phyloP scores from a whole-genome alignment of 306 rosid species.

The Rosa persica region DNA sequence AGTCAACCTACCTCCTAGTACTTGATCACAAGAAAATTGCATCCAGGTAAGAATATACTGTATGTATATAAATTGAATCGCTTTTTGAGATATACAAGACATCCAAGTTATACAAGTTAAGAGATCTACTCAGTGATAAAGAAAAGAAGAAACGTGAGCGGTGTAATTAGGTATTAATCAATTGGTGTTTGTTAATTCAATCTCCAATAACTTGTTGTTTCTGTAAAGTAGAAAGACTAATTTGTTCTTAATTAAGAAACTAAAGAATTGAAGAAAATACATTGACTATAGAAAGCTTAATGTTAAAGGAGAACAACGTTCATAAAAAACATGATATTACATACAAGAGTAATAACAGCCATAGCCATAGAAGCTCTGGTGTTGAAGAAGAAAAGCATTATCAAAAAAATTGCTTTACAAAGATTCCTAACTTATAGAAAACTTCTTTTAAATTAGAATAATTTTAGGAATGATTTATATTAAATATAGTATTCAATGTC shows the following conservation, averaged over 20 bases:
- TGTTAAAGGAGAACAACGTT: too few relatives aligned
- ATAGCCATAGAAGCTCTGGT: too few relatives aligned
- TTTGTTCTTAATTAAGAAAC: background rate
- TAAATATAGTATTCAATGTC: too few relatives aligned
- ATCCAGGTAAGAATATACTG: slow-evolving; percentile 40
- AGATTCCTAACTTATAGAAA: too few relatives aligned
- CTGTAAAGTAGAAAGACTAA: background rate
- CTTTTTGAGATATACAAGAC: background rate
- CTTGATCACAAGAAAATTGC: slow-evolving; percentile 80
- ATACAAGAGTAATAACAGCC: too few relatives aligned
- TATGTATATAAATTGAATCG: background rate
- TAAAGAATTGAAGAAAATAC: background rate
- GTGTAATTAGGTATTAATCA: background rate
- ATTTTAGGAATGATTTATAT: too few relatives aligned
- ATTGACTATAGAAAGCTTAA: too few relatives aligned
- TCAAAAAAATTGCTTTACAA: too few relatives aligned
- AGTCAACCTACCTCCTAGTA: slow-evolving; percentile 69
- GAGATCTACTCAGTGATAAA: background rate
- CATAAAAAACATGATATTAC: too few relatives aligned
- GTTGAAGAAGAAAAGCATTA: too few relatives aligned
- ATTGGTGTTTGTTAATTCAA: background rate
- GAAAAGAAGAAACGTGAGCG: background rate
- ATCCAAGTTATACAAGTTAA: background rate
- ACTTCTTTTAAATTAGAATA: too few relatives aligned
- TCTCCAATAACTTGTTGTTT: background rate